A percentile compares a stretch with the other conserved stretches of the same genome.
Evolutionary conservation across 2,329 filamentous ascomycete genomes (phyloP).

Genomic region (Epichloe baconii): DNA sequence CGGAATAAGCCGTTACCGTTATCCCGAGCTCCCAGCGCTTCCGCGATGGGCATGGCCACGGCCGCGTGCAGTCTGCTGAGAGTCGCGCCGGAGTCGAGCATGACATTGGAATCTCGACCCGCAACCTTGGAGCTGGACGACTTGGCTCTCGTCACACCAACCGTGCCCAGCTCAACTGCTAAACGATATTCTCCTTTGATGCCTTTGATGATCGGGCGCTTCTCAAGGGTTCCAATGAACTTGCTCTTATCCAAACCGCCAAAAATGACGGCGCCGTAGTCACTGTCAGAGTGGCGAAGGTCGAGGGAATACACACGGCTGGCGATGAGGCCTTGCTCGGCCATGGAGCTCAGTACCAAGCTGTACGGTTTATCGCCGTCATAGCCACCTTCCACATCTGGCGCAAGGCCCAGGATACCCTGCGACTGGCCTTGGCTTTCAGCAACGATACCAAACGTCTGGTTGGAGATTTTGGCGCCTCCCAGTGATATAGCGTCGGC

Average conservation of each 20-base stretch:
- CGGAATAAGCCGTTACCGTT: slow-evolving; percentile 30
- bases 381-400: slow-evolving; percentile 27
- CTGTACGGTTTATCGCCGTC: slow-evolving; percentile 30
- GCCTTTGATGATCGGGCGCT: slow-evolving; percentile 29
- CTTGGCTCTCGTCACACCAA: slow-evolving; percentile 19
- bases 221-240: slow-evolving; percentile 32
- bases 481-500: slow-evolving; percentile 33
- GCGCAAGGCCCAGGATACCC: slow-evolving; percentile 39
- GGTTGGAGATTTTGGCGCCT: slow-evolving; percentile 25
- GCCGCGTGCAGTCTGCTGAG: slow-evolving; percentile 31
- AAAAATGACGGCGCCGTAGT: slow-evolving; percentile 37
- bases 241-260: slow-evolving; percentile 40
- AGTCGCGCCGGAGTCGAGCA: slow-evolving; percentile 41
- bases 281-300: slow-evolving; percentile 28
- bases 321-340: slow-evolving; percentile 31
- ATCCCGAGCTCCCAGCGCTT: slow-evolving; percentile 27
- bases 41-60: slow-evolving; percentile 29
- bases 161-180: slow-evolving; percentile 17
- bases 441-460: slow-evolving; percentile 37
- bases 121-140: slow-evolving; percentile 14
- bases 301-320: slow-evolving; percentile 39
- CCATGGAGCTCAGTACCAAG: slow-evolving; percentile 38
- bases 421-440: slow-evolving; percentile 33
- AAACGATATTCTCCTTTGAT: slow-evolving; percentile 23
- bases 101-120: slow-evolving; percentile 24